Evolutionary conservation across 2,329 filamentous ascomycete genomes (phyloP).

Genomic region (Penicillium occitanis): DNA sequence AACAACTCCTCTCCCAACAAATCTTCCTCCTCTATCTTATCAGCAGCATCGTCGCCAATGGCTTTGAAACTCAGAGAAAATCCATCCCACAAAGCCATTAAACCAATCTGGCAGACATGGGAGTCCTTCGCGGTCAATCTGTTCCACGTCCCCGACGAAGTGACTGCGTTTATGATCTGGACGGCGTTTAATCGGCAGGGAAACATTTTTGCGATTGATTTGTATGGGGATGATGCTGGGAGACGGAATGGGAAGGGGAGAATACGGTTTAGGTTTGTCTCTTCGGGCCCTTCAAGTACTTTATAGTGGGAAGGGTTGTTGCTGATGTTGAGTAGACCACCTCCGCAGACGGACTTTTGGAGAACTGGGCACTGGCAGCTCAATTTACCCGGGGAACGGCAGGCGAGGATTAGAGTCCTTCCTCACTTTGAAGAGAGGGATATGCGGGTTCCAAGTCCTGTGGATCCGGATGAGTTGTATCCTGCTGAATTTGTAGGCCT

Average conservation of each 20-base stretch:
- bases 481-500: conserved; percentile 39
- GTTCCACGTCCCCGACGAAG: conserved; percentile 34
- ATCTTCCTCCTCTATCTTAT: background rate
- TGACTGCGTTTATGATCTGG: conserved; percentile 48
- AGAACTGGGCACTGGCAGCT: conserved; percentile 28
- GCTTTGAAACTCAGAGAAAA: background rate
- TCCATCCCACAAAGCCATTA: background rate
- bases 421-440: conserved; percentile 29
- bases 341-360: conserved; percentile 57
- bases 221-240: conserved; percentile 50
- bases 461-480: conserved; percentile 33
- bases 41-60: background rate
- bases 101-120: conserved; percentile 40
- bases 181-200: conserved; percentile 55
- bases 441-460: conserved; percentile 36
- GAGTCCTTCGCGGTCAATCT: conserved; percentile 42
- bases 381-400: conserved; percentile 30
- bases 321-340: conserved; percentile 43
- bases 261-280: conserved; percentile 53
- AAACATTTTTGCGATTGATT: conserved; percentile 56
- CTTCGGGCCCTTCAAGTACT: conserved; percentile 24
- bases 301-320: background rate
- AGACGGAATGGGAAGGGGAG: conserved; percentile 44
- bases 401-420: conserved; percentile 22
- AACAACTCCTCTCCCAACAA: background rate